A percentile compares a stretch with the other conserved stretches of the same genome.
Conservation (phyloP, 192 early-diverging fungal species). For the Linnemannia zychae region DNA sequence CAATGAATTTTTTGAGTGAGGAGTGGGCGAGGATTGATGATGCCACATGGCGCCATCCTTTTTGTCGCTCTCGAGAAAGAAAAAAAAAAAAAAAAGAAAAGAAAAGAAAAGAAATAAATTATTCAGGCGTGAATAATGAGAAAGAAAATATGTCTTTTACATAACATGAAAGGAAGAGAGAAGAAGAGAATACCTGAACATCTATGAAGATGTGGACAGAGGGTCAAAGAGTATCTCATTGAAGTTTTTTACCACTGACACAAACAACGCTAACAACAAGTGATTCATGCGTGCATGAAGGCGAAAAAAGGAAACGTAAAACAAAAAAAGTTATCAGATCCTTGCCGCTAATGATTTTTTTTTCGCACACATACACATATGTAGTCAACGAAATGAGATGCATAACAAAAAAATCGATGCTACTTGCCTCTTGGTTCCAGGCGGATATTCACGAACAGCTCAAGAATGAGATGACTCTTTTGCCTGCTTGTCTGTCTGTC, state of each 20-base stretch:
- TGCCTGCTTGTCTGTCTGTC: too few relatives aligned
- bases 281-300: too few relatives aligned
- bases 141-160: too few relatives aligned
- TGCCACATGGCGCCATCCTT: conserved; percentile 21
- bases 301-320: too few relatives aligned
- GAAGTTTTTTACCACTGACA: too few relatives aligned
- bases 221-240: too few relatives aligned
- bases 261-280: too few relatives aligned
- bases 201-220: too few relatives aligned
- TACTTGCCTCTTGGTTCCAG: background rate
- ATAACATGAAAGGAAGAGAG: too few relatives aligned
- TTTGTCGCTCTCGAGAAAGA: background rate
- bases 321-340: too few relatives aligned
- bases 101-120: background rate
- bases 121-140: too few relatives aligned
- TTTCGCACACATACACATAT: background rate
- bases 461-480: background rate
- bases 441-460: background rate
- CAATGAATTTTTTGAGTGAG: background rate
- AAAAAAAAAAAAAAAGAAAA: background rate
- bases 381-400: background rate
- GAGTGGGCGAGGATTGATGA: background rate
- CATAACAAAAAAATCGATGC: background rate
- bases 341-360: background rate
- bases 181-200: too few relatives aligned